These are phyloP conservation scores for Kitagawia praeruptora DNA, from an alignment of 129 eudicot genomes.

Conservation along the genomic window DNA sequence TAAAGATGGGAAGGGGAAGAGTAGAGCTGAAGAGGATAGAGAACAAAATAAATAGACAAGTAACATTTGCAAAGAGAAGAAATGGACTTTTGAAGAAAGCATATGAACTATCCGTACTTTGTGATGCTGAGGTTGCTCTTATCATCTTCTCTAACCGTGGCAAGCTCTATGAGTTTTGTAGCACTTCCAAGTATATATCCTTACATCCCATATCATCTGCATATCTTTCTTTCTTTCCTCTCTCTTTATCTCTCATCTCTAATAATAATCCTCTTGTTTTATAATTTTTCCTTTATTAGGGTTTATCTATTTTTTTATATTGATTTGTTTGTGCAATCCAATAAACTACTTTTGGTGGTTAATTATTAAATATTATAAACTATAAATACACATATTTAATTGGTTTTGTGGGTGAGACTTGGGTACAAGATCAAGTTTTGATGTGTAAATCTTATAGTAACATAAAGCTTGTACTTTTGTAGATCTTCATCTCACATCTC, in stretches of 20 bases:
- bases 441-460: neutral
- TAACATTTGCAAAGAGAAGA: conserved; percentile 7
- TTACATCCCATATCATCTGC: too few relatives aligned
- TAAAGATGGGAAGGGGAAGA: conserved; percentile 8
- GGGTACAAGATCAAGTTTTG: neutral
- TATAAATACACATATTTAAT: neutral
- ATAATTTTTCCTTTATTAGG: neutral
- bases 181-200: neutral
- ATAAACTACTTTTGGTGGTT: neutral
- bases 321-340: neutral
- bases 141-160: conserved; percentile 9
- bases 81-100: conserved; percentile 8
- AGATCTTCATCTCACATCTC: neutral
- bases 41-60: conserved; percentile 11
- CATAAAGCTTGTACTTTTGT: neutral
- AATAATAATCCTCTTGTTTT: too few relatives aligned
- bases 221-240: neutral
- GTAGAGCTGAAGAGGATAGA: conserved; percentile 9
- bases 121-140: conserved; percentile 11
- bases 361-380: neutral
- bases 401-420: neutral
- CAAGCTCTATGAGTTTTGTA: conserved; percentile 7
- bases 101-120: neutral
- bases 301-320: neutral
- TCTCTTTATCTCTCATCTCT: too few relatives aligned